Evolutionary conservation across 2,329 filamentous ascomycete genomes (phyloP).

Genomic region (Tolypocladium cylindrosporum): DNA sequence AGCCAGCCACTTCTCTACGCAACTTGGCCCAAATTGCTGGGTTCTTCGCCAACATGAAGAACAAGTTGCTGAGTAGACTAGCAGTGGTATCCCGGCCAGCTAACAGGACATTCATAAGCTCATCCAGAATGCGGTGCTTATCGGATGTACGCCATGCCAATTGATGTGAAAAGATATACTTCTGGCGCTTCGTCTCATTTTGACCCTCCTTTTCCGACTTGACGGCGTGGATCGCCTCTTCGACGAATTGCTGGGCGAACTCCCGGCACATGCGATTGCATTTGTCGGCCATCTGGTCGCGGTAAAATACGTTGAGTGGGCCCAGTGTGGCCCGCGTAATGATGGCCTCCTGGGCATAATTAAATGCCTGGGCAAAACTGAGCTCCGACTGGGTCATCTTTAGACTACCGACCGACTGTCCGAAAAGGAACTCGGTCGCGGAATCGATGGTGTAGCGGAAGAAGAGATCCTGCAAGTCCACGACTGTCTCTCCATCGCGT

Average conservation of each 20-base stretch:
- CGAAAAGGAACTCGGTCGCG: constrained; percentile 48
- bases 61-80: constrained; percentile 18
- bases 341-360: constrained; percentile 15
- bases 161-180: constrained; percentile 15
- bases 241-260: constrained; percentile 6
- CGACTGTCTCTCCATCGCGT: constrained; percentile 4
- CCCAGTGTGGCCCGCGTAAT: constrained; percentile 1
- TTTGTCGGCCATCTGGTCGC: constrained; percentile 6
- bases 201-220: constrained; percentile 2
- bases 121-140: constrained; percentile 6
- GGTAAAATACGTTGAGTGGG: constrained; percentile 8
- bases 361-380: constrained; percentile 22
- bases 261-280: constrained; percentile 3
- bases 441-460: constrained; percentile 44
- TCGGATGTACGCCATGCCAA: constrained; percentile 6
- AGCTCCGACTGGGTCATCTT: constrained; percentile 5
- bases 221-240: constrained; percentile 2
- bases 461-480: constrained; percentile 43
- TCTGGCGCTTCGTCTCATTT: background rate
- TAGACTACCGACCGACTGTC: constrained; percentile 26
- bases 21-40: constrained; percentile 29
- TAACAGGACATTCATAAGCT: constrained; percentile 21
- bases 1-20: constrained; percentile 20
- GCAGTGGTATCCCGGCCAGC: constrained; percentile 29
- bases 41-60: constrained; percentile 23